Evolutionary conservation across 495 filamentous ascomycete species (phyloP).

Genomic region (Trichoderma erinaceum): DNA sequence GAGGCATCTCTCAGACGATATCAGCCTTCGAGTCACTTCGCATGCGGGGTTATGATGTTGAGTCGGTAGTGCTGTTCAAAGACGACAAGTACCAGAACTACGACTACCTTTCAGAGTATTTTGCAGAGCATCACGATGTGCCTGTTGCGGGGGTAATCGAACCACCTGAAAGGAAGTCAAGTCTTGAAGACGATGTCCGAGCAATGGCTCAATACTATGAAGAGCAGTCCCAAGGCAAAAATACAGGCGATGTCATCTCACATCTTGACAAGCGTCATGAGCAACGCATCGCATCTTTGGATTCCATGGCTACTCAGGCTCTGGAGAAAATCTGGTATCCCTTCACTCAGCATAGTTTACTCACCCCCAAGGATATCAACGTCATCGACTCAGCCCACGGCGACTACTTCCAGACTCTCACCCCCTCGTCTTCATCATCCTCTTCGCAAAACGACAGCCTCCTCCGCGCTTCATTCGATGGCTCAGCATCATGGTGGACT

Average conservation of each 20-base stretch:
- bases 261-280: slow-evolving; percentile 45
- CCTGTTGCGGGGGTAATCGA: slow-evolving; percentile 45
- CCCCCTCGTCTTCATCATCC: slow-evolving; percentile 10
- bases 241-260: slow-evolving; percentile 32
- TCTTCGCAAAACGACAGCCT: slow-evolving; percentile 21
- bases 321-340: slow-evolving; percentile 67
- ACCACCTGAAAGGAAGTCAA: slow-evolving; percentile 41
- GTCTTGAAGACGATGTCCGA: slow-evolving; percentile 39
- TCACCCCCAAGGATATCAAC: slow-evolving; percentile 52
- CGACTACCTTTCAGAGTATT: slow-evolving; percentile 57
- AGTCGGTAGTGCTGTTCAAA: slow-evolving; percentile 56
- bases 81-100: slow-evolving; percentile 58
- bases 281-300: slow-evolving; percentile 47
- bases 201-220: slow-evolving; percentile 56
- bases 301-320: slow-evolving; percentile 53
- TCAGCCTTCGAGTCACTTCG: slow-evolving; percentile 69
- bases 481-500: slow-evolving; percentile 81
- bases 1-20: slow-evolving; percentile 68
- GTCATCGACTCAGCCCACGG: slow-evolving; percentile 70
- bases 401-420: slow-evolving; percentile 63
- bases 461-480: slow-evolving; percentile 63
- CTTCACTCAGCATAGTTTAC: slow-evolving; percentile 68
- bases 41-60: slow-evolving; percentile 68
- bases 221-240: slow-evolving; percentile 29
- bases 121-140: slow-evolving; percentile 48